Evolutionary conservation across 768 basidiomycete species (phyloP).

Genomic region (Serendipita indica): DNA sequence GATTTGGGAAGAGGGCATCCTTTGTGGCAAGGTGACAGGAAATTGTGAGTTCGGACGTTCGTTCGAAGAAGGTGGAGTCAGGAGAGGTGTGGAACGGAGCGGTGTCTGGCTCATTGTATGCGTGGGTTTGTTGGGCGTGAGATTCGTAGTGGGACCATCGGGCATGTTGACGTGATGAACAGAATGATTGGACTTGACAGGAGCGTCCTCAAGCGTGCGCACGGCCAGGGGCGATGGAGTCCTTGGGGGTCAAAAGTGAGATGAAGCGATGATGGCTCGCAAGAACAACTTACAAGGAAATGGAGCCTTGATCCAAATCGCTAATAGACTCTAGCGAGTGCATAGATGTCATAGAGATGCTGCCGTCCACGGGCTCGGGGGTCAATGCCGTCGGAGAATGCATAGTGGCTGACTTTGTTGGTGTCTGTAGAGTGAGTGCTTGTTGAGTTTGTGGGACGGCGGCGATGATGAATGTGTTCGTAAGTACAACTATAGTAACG

Average conservation of each 20-base stretch:
- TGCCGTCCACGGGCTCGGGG: not conserved
- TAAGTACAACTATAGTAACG: too few relatives aligned
- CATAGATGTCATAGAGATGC: not conserved
- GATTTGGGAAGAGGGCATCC: not conserved
- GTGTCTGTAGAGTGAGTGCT: not conserved
- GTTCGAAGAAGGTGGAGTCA: not conserved
- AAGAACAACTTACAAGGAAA: not conserved
- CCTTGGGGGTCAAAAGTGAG: not conserved
- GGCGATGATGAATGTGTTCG: too few relatives aligned
- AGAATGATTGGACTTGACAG: not conserved
- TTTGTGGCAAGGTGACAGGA: not conserved
- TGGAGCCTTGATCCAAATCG: not conserved
- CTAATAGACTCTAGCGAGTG: not conserved
- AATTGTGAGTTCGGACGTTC: not conserved
- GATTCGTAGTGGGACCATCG: not conserved
- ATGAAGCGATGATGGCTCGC: not conserved
- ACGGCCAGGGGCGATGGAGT: slow-evolving; percentile 4
- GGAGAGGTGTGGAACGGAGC: not conserved
- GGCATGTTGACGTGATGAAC: not conserved
- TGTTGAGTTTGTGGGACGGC: too few relatives aligned
- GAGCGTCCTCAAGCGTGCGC: not conserved
- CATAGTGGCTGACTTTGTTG: not conserved
- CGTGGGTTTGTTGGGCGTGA: not conserved
- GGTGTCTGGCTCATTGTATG: not conserved
- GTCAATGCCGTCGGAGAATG: slow-evolving; percentile 3